A percentile compares a stretch with the other conserved stretches of the same genome.
These are phyloP conservation scores for Helichrysum umbraculigerum DNA, from an alignment of 129 eudicot species.

Conservation along the genomic window DNA sequence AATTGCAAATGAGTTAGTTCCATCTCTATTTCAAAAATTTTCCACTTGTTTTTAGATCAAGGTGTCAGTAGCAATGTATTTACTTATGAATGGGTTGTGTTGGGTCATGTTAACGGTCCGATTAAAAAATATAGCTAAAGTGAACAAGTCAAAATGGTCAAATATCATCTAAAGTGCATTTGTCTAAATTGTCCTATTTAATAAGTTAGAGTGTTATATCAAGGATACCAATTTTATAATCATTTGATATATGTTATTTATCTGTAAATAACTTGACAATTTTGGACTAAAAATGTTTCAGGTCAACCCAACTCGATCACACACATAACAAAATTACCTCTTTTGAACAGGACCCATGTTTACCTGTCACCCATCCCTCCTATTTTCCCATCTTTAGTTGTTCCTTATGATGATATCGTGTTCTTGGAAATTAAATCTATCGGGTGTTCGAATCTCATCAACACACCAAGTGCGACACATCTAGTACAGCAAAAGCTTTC, in stretches of 20 bases:
- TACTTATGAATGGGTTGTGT: neutral
- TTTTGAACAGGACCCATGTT: neutral
- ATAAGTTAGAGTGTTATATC: neutral
- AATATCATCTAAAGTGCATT: neutral
- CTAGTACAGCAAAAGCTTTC: conserved; percentile 96
- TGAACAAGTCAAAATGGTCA: neutral
- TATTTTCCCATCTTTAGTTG: neutral
- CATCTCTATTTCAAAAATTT: neutral
- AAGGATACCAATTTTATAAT: too few species aligned
- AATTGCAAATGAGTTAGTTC: neutral
- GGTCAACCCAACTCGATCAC: neutral
- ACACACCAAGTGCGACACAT: conserved; percentile 71
- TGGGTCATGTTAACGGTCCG: neutral
- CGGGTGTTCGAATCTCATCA: conserved; percentile 94
- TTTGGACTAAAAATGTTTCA: neutral
- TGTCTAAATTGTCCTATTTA: neutral
- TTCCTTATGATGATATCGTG: conserved; percentile 1
- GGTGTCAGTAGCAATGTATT: neutral
- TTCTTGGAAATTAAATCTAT: conserved; percentile 16
- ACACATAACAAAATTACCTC: neutral
- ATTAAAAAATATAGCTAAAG: neutral
- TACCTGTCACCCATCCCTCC: neutral
- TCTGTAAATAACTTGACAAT: too few species aligned
- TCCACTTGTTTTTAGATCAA: neutral
- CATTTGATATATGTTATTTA: too few species aligned